A percentile compares a stretch with the other conserved stretches of the same genome.
Evolutionary conservation across 805 yeast species (phyloP).

Genomic region (Zygoascus tannicola): DNA sequence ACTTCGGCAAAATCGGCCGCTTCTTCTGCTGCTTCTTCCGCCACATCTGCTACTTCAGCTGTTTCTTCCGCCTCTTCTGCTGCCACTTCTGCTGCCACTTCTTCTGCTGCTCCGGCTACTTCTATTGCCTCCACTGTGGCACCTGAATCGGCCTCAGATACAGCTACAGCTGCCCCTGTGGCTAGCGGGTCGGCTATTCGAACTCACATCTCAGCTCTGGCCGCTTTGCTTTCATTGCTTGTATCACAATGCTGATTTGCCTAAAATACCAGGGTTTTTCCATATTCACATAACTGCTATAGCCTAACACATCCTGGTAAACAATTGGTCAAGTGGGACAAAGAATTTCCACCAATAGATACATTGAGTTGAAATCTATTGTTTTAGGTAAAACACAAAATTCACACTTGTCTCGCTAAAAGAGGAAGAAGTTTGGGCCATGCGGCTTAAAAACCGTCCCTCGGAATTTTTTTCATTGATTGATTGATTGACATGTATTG

Average conservation of each 20-base stretch:
- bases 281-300: too few species aligned
- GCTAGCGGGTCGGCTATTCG: not conserved
- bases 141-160: not conserved
- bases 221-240: not conserved
- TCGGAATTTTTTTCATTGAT: too few species aligned
- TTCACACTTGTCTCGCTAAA: too few species aligned
- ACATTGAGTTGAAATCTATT: too few species aligned
- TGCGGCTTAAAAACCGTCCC: too few species aligned
- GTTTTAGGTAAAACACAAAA: too few species aligned
- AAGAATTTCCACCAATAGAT: too few species aligned
- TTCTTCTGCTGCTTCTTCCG: slow-evolving; percentile 5
- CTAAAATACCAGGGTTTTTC: too few species aligned
- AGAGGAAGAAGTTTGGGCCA: too few species aligned
- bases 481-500: too few species aligned
- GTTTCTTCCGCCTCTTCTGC: slow-evolving; percentile 20
- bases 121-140: slow-evolving; percentile 4
- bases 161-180: not conserved
- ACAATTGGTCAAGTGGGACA: too few species aligned
- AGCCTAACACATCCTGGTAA: too few species aligned
- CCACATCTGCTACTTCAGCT: slow-evolving; percentile 15
- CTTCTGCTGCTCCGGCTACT: slow-evolving; percentile 4
- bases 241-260: not conserved
- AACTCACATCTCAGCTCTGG: not conserved
- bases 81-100: slow-evolving; percentile 12
- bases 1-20: slow-evolving; percentile 6